These are phyloP conservation scores for Komagataella ulmi DNA, from an alignment of 805 yeast genomes.

Conservation along the genomic window DNA sequence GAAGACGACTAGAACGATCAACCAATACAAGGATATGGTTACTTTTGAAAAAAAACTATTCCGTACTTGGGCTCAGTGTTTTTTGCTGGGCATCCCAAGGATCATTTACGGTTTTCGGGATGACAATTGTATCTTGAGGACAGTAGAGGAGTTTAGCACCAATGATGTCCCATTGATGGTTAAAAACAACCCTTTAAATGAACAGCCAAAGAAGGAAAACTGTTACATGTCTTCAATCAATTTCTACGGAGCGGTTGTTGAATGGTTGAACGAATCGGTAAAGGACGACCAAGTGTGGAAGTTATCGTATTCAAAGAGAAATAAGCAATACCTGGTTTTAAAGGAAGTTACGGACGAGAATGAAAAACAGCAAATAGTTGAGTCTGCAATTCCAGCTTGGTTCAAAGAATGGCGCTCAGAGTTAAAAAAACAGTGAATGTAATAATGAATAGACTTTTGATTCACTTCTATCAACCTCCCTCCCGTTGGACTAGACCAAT, in stretches of 20 bases:
- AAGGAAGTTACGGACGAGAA: constrained; percentile 25
- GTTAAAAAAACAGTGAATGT: neutral
- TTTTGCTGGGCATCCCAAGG: constrained; percentile 71
- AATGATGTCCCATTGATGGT: constrained; percentile 65
- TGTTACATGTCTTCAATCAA: constrained; percentile 69
- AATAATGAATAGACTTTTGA: neutral
- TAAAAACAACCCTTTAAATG: constrained; percentile 34
- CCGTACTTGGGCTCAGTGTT: constrained; percentile 88
- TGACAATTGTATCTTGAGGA: constrained; percentile 43
- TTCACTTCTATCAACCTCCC: neutral
- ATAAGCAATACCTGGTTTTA: constrained; percentile 35
- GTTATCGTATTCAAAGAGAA: constrained; percentile 35
- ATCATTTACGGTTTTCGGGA: constrained; percentile 83
- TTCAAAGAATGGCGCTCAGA: neutral
- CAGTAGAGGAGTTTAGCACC: constrained; percentile 65
- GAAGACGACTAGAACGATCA: constrained; percentile 53
- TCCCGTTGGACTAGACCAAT: neutral
- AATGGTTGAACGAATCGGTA: constrained; percentile 53
- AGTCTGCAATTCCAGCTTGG: neutral
- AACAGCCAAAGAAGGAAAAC: constrained; percentile 25
- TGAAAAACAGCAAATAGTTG: neutral
- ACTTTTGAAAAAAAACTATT: constrained; percentile 67
- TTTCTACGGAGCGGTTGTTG: constrained; percentile 76
- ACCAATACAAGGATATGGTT: constrained; percentile 40
- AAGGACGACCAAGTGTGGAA: constrained; percentile 37